Evolutionary conservation across 148 eudicot genomes (phyloP).

Genomic region (Heliosperma pusillum): DNA sequence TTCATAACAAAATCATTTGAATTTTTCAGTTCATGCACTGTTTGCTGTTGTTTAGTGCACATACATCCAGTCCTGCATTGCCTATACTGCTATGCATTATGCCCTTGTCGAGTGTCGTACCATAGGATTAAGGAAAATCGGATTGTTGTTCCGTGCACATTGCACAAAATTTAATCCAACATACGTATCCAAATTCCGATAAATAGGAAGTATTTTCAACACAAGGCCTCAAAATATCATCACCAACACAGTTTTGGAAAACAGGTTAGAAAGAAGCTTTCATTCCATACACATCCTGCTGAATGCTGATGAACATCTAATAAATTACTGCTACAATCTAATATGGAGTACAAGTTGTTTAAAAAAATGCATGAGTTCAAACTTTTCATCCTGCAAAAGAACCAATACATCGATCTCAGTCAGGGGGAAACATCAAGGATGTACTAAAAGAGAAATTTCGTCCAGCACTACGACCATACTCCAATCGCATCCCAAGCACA

Average conservation of each 20-base stretch:
- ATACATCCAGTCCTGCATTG: no score
- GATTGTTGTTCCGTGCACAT: no score
- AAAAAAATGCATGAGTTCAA: background rate
- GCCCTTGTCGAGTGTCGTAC: no score
- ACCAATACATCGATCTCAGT: background rate
- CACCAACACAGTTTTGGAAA: background rate
- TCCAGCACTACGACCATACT: background rate
- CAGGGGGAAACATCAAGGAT: background rate
- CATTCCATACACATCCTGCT: background rate
- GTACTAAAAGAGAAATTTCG: no score
- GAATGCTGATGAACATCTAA: background rate
- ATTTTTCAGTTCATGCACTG: no score
- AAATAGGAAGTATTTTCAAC: background rate
- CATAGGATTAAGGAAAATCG: no score
- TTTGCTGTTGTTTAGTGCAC: no score
- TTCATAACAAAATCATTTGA: no score
- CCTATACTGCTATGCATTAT: no score
- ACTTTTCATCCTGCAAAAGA: background rate
- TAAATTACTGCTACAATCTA: background rate
- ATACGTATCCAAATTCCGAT: no score
- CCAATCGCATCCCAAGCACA: background rate
- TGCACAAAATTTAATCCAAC: no score
- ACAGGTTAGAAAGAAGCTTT: background rate
- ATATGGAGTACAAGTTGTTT: background rate
- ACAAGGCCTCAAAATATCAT: background rate